These are phyloP conservation scores for Leptomonas seymouri DNA, from an alignment of 208 protist genomes.

Conservation along the genomic window DNA sequence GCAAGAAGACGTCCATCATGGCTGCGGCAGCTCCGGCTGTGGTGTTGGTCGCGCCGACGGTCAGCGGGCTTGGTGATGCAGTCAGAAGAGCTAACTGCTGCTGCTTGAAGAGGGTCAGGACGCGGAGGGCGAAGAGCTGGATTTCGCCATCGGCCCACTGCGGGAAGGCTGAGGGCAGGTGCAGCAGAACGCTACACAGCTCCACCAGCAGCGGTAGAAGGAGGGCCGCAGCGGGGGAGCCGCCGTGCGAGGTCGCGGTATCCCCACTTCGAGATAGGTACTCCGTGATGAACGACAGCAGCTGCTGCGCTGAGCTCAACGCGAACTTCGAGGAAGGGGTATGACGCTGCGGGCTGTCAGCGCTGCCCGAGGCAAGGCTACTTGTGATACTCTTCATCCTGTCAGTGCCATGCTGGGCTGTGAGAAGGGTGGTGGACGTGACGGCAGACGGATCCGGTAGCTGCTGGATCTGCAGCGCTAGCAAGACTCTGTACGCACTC, in stretches of 20 bases:
- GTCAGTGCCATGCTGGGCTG: background rate
- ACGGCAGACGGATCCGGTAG: background rate
- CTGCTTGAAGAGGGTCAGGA: constrained; percentile 48
- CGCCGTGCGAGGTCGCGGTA: constrained; percentile 3
- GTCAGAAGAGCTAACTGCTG: constrained; percentile 22
- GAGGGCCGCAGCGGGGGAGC: constrained; percentile 41
- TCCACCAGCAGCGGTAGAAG: constrained; percentile 64
- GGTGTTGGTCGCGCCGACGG: background rate
- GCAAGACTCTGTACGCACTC: constrained; percentile 48
- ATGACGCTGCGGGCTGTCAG: background rate
- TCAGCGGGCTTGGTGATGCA: constrained; percentile 7
- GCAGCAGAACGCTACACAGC: constrained; percentile 48
- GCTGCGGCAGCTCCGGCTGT: background rate
- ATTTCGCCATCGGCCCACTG: constrained; percentile 61
- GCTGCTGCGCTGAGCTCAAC: constrained; percentile 28
- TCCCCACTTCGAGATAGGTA: constrained; percentile 20
- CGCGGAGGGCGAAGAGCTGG: constrained; percentile 71
- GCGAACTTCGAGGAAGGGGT: constrained; percentile 12
- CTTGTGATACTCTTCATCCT: background rate
- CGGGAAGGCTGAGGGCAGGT: constrained; percentile 11
- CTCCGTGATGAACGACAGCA: constrained; percentile 16
- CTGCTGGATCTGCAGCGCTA: constrained; percentile 49
- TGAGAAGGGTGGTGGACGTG: background rate
- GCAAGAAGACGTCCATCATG: constrained; percentile 26
- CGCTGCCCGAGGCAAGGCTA: background rate